Conservation (phyloP, 768 basidiomycete genomes). For the Russula griseocarnosa region DNA sequence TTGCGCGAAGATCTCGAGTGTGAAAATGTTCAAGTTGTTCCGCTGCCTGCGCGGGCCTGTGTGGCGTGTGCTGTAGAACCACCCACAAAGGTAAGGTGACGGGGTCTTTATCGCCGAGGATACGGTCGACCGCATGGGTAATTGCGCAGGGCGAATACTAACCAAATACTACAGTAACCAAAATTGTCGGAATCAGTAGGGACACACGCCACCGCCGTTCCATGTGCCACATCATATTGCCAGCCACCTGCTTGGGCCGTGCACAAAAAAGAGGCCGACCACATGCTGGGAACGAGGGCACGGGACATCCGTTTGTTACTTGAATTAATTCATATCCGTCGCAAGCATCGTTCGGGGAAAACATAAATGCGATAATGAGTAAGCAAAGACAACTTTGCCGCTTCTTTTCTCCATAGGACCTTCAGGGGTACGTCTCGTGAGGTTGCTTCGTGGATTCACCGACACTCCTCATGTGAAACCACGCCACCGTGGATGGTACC, state of each 20-base stretch:
- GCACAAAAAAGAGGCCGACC: background rate
- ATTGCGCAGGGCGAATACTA: background rate
- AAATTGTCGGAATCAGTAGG: background rate
- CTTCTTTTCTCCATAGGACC: background rate
- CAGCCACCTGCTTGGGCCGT: background rate
- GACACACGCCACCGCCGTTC: background rate
- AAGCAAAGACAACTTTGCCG: background rate
- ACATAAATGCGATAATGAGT: background rate
- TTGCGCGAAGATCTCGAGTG: background rate
- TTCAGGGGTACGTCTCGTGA: background rate
- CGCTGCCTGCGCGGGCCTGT: background rate
- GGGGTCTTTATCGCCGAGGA: background rate
- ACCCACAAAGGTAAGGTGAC: constrained; percentile 13
- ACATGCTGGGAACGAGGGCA: background rate
- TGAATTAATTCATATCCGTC: background rate
- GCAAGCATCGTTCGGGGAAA: background rate
- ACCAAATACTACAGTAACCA: background rate
- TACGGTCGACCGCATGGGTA: background rate
- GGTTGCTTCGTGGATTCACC: background rate
- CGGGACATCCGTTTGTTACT: background rate
- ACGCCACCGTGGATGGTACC: background rate
- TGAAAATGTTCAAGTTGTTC: background rate
- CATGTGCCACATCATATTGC: background rate
- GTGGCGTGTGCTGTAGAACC: background rate
- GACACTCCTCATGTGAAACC: background rate